These are phyloP conservation scores for Malus sieversii DNA, from an alignment of 306 rosid species.

Conservation along the genomic window DNA sequence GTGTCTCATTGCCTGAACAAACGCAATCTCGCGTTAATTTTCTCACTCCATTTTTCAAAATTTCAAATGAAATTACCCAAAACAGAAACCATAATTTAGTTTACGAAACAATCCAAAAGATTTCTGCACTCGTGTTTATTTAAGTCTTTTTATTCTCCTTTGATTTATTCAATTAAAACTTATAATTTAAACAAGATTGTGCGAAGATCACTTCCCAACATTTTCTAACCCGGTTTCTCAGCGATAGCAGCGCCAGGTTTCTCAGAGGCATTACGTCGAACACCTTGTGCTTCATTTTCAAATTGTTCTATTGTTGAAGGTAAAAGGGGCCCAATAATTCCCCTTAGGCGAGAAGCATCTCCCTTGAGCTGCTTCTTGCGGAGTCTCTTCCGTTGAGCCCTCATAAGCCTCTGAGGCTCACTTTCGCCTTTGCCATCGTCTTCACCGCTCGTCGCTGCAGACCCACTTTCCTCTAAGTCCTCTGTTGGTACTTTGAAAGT, in stretches of 20 bases:
- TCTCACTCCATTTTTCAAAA: background rate
- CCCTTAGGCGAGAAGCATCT: slow-evolving; percentile 42
- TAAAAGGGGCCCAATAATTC: slow-evolving; percentile 54
- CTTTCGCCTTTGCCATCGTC: slow-evolving; percentile 18
- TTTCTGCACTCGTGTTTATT: no score
- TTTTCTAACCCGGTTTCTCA: slow-evolving; percentile 11
- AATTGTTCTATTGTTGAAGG: background rate
- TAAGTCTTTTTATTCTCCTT: no score
- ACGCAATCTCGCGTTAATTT: background rate
- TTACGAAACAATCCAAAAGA: background rate
- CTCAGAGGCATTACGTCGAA: slow-evolving; percentile 22
- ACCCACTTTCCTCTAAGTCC: slow-evolving; percentile 16
- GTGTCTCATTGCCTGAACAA: slow-evolving; percentile 25
- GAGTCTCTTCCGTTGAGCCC: slow-evolving; percentile 65
- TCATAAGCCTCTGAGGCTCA: slow-evolving; percentile 32
- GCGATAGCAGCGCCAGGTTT: slow-evolving; percentile 12
- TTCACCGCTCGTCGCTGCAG: slow-evolving; percentile 23
- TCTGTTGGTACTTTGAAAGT: background rate
- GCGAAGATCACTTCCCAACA: no score
- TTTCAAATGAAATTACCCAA: background rate
- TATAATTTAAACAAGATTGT: no score
- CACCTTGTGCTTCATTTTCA: slow-evolving; percentile 8
- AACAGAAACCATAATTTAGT: background rate
- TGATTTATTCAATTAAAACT: no score
- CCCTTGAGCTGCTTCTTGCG: slow-evolving; percentile 52